Percentiles rank a stretch among this genome's conserved stretches.
Conservation (phyloP, 2,329 filamentous ascomycete species). For the Paraconiothyrium sp. region DNA sequence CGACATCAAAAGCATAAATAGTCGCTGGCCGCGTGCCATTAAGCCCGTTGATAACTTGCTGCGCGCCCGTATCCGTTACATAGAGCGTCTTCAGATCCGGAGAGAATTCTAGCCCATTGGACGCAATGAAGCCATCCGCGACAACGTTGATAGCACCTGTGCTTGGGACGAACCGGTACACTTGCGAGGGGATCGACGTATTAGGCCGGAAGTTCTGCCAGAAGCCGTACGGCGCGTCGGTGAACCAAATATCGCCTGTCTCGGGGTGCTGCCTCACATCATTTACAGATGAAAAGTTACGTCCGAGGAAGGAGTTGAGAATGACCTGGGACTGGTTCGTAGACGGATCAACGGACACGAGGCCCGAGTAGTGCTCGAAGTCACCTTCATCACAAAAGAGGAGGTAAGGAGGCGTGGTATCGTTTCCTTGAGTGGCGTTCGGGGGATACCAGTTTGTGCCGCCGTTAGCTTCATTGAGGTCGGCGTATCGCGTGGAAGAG, state of each 20-base stretch:
- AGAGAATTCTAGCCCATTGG: constrained; percentile 58
- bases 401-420: constrained; percentile 35
- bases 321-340: constrained; percentile 55
- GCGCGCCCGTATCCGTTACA: constrained; percentile 60
- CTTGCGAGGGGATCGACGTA: constrained; percentile 44
- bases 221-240: constrained; percentile 53
- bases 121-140: constrained; percentile 53
- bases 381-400: constrained; percentile 50
- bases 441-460: constrained; percentile 49
- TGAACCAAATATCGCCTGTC: constrained; percentile 61
- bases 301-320: constrained; percentile 59
- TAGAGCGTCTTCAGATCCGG: constrained; percentile 57
- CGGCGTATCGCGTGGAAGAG: constrained; percentile 50
- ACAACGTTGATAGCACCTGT: constrained; percentile 55
- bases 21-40: constrained; percentile 53
- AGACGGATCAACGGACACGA: constrained; percentile 56
- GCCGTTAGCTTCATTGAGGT: constrained; percentile 52
- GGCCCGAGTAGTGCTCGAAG: constrained; percentile 52
- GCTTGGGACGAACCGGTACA: constrained; percentile 55
- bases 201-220: constrained; percentile 43
- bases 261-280: constrained; percentile 54
- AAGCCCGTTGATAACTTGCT: constrained; percentile 25
- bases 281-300: constrained; percentile 56
- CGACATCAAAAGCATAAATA: constrained; percentile 56
- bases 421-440: constrained; percentile 29